A percentile compares a stretch with the other conserved stretches of the same genome.
Conservation (phyloP, 441 rosid species). For the Pelargonium australe region DNA sequence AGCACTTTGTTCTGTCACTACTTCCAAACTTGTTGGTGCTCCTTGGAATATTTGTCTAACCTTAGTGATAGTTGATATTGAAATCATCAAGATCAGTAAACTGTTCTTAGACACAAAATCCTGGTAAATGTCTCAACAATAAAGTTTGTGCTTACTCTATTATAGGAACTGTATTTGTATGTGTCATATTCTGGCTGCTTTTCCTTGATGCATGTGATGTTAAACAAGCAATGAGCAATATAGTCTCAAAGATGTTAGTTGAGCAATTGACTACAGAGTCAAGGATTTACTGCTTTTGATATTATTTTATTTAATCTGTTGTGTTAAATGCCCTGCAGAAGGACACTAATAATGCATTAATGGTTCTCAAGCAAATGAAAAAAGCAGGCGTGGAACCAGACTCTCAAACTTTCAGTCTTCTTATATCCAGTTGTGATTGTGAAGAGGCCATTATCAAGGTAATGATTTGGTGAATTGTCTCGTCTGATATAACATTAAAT, state of each 20-base stretch:
- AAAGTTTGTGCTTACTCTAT: no score
- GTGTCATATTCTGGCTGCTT: neutral
- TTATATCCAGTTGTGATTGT: slow-evolving; percentile 46
- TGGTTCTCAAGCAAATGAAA: slow-evolving; percentile 64
- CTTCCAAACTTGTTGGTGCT: no score
- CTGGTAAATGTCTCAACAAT: no score
- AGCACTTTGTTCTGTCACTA: no score
- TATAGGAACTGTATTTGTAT: no score
- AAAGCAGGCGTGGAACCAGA: slow-evolving; percentile 60
- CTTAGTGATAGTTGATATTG: no score
- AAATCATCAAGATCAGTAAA: no score
- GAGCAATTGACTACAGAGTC: neutral
- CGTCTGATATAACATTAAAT: neutral
- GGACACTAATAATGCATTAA: slow-evolving; percentile 39
- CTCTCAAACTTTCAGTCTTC: slow-evolving; percentile 53
- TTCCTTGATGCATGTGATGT: neutral
- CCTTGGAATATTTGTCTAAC: no score
- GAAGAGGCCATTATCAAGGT: slow-evolving; percentile 68
- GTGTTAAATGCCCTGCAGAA: slow-evolving; percentile 43
- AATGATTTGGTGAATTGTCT: slow-evolving; percentile 10
- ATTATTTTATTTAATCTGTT: slow-evolving; percentile 6
- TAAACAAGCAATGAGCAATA: neutral
- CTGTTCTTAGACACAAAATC: no score
- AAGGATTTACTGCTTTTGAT: neutral
- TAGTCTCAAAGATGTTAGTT: neutral